Evolutionary conservation across 495 filamentous ascomycete genomes (phyloP).

Genomic region (Penicillium crystallinum): DNA sequence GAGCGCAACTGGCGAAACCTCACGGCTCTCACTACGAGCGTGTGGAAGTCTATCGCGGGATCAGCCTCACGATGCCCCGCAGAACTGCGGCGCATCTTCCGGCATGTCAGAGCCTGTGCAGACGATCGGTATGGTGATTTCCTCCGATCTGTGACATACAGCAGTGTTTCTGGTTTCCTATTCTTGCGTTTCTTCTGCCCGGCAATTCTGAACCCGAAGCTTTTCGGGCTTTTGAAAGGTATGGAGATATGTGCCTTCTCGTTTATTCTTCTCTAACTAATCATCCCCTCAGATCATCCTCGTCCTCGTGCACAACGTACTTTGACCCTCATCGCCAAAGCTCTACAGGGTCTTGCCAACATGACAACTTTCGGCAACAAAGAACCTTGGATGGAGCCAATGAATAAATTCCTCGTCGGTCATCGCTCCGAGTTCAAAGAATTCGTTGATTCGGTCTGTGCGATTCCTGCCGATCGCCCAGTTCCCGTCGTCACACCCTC

Average conservation of each 20-base stretch:
- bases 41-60: constrained; percentile 78
- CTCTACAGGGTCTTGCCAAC: constrained; percentile 91
- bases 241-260: constrained; percentile 6
- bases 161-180: constrained; percentile 92
- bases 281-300: constrained; percentile 65
- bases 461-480: constrained; percentile 65
- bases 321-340: constrained; percentile 89
- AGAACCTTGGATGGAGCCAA: constrained; percentile 98
- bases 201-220: constrained; percentile 90
- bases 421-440: constrained; percentile 66
- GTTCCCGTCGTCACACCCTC: constrained; percentile 68
- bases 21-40: constrained; percentile 66
- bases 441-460: constrained; percentile 82
- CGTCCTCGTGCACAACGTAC: constrained; percentile 82
- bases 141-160: constrained; percentile 86
- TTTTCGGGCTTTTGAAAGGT: constrained; percentile 89
- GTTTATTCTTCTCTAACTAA: constrained; percentile 10
- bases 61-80: constrained; percentile 71
- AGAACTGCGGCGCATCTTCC: constrained; percentile 81
- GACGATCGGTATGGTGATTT: constrained; percentile 98
- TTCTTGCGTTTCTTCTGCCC: constrained; percentile 97
- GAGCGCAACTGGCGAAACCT: constrained; percentile 80
- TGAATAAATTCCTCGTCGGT: constrained; percentile 64
- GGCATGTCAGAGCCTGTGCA: constrained; percentile 88
- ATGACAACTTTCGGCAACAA: constrained; percentile 91